These are phyloP conservation scores for Yamagishiella unicocca DNA, from an alignment of 139 green algal genomes.

Conservation along the genomic window DNA sequence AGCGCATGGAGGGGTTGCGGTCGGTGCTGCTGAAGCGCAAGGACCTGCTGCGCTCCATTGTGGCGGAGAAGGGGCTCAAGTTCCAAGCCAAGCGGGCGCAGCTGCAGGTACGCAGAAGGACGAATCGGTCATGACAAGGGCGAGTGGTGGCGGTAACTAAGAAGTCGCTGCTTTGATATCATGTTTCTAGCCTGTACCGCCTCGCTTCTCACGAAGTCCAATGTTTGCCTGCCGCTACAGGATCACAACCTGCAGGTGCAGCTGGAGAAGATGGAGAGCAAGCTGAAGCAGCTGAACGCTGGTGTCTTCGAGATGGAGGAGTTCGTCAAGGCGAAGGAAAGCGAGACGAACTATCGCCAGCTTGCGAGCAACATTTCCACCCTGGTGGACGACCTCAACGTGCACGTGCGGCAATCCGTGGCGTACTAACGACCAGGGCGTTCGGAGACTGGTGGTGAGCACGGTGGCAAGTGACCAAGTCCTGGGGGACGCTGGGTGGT, in stretches of 20 bases:
- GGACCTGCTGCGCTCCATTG: slow-evolving; percentile 59
- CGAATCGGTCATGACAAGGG: too few relatives aligned
- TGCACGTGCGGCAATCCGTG: slow-evolving; percentile 47
- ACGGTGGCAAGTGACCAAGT: too few relatives aligned
- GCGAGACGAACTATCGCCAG: slow-evolving; percentile 64
- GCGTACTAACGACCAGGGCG: slow-evolving; percentile 13
- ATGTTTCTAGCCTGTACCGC: too few relatives aligned
- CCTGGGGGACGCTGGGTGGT: too few relatives aligned
- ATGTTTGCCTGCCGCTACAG: background rate
- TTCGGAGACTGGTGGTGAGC: too few relatives aligned
- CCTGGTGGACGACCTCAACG: slow-evolving; percentile 60
- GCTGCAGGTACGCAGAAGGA: slow-evolving; percentile 57
- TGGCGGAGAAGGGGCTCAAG: slow-evolving; percentile 61
- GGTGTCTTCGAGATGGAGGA: slow-evolving; percentile 54
- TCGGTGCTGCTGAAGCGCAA: slow-evolving; percentile 54
- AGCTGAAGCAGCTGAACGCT: slow-evolving; percentile 40
- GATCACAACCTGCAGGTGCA: slow-evolving; percentile 57
- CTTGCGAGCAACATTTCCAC: slow-evolving; percentile 46
- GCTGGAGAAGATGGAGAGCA: slow-evolving; percentile 63
- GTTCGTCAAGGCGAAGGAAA: slow-evolving; percentile 60
- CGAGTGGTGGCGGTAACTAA: too few relatives aligned
- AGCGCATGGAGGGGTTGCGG: slow-evolving; percentile 51
- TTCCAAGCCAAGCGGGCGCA: slow-evolving; percentile 63
- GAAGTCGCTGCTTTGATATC: too few relatives aligned
- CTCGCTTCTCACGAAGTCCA: too few relatives aligned